A percentile compares a stretch with the other conserved stretches of the same genome.
These are phyloP conservation scores for Amanita brunnescens DNA, from an alignment of 768 basidiomycete genomes.

Conservation along the genomic window DNA sequence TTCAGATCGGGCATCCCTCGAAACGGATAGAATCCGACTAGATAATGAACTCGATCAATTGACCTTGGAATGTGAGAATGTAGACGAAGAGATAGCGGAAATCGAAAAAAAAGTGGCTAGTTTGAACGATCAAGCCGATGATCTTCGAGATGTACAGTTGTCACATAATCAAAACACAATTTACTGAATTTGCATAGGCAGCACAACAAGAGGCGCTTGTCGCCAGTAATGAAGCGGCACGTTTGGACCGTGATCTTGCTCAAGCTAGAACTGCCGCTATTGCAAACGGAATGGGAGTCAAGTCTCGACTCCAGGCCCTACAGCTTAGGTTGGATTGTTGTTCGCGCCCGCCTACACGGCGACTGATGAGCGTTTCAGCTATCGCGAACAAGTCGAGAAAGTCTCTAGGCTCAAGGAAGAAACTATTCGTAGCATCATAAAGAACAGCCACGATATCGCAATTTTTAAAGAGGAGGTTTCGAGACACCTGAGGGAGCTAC, in stretches of 20 bases:
- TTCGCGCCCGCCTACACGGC: slow-evolving; percentile 1
- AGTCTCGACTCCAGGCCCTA: slow-evolving; percentile 64
- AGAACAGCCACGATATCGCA: slow-evolving; percentile 78
- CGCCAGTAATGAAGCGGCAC: slow-evolving; percentile 55
- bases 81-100: slow-evolving; percentile 70
- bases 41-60: slow-evolving; percentile 80
- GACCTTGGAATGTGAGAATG: slow-evolving; percentile 67
- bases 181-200: slow-evolving; percentile 34
- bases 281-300: slow-evolving; percentile 76
- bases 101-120: slow-evolving; percentile 64
- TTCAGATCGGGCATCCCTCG: slow-evolving; percentile 56
- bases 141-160: slow-evolving; percentile 61
- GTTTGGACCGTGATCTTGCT: slow-evolving; percentile 64
- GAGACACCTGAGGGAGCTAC: slow-evolving; percentile 56
- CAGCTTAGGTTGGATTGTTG: slow-evolving; percentile 57
- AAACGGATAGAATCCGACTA: slow-evolving; percentile 71
- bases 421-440: slow-evolving; percentile 71
- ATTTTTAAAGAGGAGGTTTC: slow-evolving; percentile 77
- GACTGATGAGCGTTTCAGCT: slow-evolving; percentile 31
- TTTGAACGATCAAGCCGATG: slow-evolving; percentile 70
- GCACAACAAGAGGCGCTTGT: slow-evolving; percentile 68
- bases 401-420: slow-evolving; percentile 69
- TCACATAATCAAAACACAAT: neutral
- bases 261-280: slow-evolving; percentile 69
- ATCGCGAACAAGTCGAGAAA: slow-evolving; percentile 73